These are phyloP conservation scores for Hymenoscyphus occultus DNA, from an alignment of 2,329 filamentous ascomycete species.

Conservation along the genomic window DNA sequence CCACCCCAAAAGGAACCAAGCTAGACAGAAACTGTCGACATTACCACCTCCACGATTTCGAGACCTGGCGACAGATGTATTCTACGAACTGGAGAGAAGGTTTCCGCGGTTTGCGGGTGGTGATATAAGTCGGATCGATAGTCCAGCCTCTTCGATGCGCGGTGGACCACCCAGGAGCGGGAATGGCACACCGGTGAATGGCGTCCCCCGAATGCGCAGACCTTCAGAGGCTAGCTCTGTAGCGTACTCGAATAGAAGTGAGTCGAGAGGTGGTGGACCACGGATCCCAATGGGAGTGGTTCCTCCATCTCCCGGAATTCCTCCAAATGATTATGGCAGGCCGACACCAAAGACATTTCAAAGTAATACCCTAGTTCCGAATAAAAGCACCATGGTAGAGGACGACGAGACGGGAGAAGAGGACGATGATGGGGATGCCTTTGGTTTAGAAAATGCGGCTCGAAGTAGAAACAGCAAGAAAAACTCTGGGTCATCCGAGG, in stretches of 20 bases:
- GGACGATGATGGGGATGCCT: conserved; percentile 70
- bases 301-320: conserved; percentile 57
- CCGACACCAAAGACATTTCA: conserved; percentile 88
- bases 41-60: conserved; percentile 83
- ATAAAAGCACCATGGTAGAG: conserved; percentile 96
- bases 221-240: conserved; percentile 59
- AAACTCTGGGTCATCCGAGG: conserved; percentile 40
- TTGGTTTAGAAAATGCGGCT: conserved; percentile 51
- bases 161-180: conserved; percentile 53
- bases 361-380: conserved; percentile 93
- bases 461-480: conserved; percentile 40
- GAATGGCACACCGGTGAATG: conserved; percentile 60
- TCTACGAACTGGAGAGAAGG: conserved; percentile 86
- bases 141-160: conserved; percentile 61
- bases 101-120: conserved; percentile 75
- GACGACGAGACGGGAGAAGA: conserved; percentile 71
- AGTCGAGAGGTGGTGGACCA: conserved; percentile 35
- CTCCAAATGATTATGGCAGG: conserved; percentile 65
- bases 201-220: conserved; percentile 46
- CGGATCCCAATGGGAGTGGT: conserved; percentile 47
- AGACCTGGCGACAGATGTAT: conserved; percentile 92
- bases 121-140: conserved; percentile 67
- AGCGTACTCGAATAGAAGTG: conserved; percentile 40
- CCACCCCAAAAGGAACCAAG: conserved; percentile 96
- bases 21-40: conserved; percentile 90